These are phyloP conservation scores for Cercophora sp. DNA, from an alignment of 495 filamentous ascomycete species.

Conservation along the genomic window DNA sequence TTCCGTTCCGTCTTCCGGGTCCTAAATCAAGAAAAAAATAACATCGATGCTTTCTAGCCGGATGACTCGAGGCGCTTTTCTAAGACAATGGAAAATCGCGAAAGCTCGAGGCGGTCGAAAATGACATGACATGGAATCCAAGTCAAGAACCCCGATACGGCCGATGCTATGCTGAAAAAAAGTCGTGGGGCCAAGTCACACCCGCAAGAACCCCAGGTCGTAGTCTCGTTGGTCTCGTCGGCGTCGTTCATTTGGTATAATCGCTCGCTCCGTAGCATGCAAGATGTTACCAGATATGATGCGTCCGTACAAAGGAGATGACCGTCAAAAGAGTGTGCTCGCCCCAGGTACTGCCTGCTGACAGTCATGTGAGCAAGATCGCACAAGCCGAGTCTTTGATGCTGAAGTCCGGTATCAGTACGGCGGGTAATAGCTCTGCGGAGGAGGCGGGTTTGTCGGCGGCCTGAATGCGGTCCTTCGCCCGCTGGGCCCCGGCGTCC, in stretches of 20 bases:
- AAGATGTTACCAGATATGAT: background rate
- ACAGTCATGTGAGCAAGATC: background rate
- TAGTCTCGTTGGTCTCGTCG: conserved; percentile 21
- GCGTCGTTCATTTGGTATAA: conserved; percentile 1
- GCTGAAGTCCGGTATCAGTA: conserved; percentile 1
- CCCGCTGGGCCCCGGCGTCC: conserved; percentile 29
- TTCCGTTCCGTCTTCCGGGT: conserved; percentile 12
- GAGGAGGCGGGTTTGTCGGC: conserved; percentile 24
- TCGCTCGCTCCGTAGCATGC: background rate
- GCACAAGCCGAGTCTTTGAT: background rate
- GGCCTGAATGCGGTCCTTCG: conserved; percentile 23
- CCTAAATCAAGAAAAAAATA: conserved; percentile 1
- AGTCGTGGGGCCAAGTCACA: conserved; percentile 2
- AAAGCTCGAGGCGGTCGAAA: conserved; percentile 1
- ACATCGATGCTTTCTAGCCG: conserved; percentile 2
- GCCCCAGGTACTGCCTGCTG: background rate
- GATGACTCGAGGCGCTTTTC: background rate
- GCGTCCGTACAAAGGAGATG: conserved; percentile 7
- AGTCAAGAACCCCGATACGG: conserved; percentile 9
- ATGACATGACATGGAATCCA: conserved; percentile 4
- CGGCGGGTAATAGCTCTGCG: conserved; percentile 19
- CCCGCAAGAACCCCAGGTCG: conserved; percentile 14
- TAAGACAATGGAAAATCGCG: background rate
- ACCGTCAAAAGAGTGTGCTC: conserved; percentile 3
- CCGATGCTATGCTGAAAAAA: conserved; percentile 20